These are phyloP conservation scores for Psidium friedrichsthalianum DNA, from an alignment of 345 rosid species.

Conservation along the genomic window DNA sequence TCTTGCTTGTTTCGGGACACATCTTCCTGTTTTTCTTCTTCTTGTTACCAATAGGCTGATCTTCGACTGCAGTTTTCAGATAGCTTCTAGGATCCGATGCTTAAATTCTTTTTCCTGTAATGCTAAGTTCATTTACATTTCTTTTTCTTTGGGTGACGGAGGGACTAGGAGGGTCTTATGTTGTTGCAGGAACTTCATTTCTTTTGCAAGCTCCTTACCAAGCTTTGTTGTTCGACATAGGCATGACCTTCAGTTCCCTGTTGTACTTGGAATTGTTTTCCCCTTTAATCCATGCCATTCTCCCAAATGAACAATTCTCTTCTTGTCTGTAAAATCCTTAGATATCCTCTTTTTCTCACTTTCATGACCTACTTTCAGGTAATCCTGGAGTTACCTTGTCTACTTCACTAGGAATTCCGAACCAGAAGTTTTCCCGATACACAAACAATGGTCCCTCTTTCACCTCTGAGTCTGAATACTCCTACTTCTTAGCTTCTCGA, in stretches of 20 bases:
- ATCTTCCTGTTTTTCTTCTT: not conserved
- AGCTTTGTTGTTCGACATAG: not conserved
- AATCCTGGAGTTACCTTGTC: not conserved
- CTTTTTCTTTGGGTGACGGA: not conserved
- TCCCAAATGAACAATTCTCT: not conserved
- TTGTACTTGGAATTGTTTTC: not conserved
- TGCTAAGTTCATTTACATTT: not conserved
- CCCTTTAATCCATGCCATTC: not conserved
- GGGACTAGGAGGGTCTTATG: not conserved
- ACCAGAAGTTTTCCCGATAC: not conserved
- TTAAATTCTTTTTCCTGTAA: not conserved
- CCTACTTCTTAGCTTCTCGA: not conserved
- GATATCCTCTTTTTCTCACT: not conserved
- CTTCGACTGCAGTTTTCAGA: not conserved
- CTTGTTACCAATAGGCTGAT: not conserved
- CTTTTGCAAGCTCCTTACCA: not conserved
- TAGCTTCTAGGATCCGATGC: not conserved
- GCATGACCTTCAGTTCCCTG: not conserved
- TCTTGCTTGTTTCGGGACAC: not conserved
- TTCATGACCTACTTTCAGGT: not conserved
- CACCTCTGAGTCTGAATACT: not conserved
- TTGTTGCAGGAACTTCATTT: not conserved
- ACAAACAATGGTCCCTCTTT: not conserved
- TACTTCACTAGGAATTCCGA: not conserved
- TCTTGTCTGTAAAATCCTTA: not conserved